Evolutionary conservation across 306 rosid species (phyloP), one percentile per base, ranked within the genome.

Genomic region (Corylus heterophylla): DNA sequence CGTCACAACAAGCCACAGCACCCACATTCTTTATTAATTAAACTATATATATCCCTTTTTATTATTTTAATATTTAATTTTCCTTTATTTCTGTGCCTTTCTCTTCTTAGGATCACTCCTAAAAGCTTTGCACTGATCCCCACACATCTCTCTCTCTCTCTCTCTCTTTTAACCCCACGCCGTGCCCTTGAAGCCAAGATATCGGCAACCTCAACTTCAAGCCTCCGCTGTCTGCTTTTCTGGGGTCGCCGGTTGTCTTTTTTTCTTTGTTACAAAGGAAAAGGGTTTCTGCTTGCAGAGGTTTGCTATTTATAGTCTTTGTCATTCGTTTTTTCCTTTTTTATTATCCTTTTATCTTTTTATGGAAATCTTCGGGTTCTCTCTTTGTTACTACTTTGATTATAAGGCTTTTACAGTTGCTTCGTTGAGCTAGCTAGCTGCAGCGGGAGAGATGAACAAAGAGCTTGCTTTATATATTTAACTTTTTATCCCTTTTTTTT

Each of bases 171-270:
- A 86, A 85, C 80, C 82, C 83, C 83, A 86, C 79, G 81, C 83
- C 99, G 96, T 93, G 94, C 97, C 98, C 88, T 89, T 93, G 83
- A 95, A 95, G 98, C 90, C 81, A 93, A 85, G 92, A 35, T 80
- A 85, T 71, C 74, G 84, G 73, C 73, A 74, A 82, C 84, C 87
- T 76, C 66, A 74, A 82, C 84, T 86, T 76, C 66, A 45, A 79
- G 31, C 64, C 54, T 47, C 79, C 71, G 62, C 78, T 86, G 76
- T 84, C 86, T 88, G 79, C 85, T 73, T 76, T 77, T 76, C 66
- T 76, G 81, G 74, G 63, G 64, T 51, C 2, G 64, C 54, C 69
- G 86, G 82, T 86, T 82, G 86, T 86, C 87, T 74, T 37, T 76
- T 85, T 86, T 85, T 83, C 82, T 77, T 86, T 86, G 85, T 84